Percentiles rank a stretch among this genome's conserved stretches.
Evolutionary conservation across 1,139 yeast species (phyloP).

Genomic region (Yamadazyma taylorii): DNA sequence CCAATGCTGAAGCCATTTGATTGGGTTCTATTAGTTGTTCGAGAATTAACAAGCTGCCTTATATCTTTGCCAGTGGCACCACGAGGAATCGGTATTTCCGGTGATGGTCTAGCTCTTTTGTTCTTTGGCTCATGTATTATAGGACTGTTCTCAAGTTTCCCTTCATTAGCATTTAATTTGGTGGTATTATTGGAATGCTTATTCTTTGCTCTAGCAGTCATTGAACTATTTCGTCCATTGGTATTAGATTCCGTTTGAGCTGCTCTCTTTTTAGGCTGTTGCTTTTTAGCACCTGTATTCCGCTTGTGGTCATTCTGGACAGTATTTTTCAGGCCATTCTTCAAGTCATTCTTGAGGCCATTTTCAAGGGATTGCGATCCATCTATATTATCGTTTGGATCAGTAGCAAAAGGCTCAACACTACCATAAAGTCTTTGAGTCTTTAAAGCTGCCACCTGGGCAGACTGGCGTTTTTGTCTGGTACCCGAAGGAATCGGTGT

Average conservation of each 20-base stretch:
- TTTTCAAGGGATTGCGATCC: no score
- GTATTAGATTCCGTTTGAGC: no score
- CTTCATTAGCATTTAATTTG: neutral
- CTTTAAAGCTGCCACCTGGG: constrained; percentile 15
- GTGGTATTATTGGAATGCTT: no score
- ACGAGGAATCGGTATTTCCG: neutral
- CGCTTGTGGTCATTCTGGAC: no score
- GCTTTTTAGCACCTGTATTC: no score
- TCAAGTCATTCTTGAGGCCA: no score
- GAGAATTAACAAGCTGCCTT: constrained; percentile 1
- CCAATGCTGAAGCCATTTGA: neutral
- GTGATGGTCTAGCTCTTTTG: neutral
- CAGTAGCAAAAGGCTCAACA: neutral
- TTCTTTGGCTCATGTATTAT: constrained; percentile 3
- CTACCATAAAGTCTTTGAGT: constrained; percentile 12
- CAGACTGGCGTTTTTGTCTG: constrained; percentile 15
- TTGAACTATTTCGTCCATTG: no score
- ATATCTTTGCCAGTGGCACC: neutral
- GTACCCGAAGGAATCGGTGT: neutral
- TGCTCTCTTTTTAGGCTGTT: no score
- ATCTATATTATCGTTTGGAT: no score
- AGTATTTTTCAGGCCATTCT: no score
- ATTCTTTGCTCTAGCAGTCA: no score
- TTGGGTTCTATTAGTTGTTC: neutral
- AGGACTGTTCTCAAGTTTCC: constrained; percentile 11